phyloP scores from a whole-genome alignment of 495 filamentous ascomycete genomes.

The Podospora pseudoanserina region DNA sequence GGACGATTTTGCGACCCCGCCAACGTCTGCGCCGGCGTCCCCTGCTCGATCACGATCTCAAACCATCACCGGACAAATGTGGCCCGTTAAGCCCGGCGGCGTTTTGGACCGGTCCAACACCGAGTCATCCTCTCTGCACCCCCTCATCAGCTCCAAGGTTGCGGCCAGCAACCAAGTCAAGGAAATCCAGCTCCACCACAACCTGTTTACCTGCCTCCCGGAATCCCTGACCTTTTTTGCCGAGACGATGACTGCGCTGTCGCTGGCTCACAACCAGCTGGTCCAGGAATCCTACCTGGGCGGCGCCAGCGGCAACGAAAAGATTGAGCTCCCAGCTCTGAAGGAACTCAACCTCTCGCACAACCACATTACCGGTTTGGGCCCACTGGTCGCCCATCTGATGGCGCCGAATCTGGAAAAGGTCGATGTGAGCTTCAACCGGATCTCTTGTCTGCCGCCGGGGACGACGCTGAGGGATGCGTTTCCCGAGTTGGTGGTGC shows the following conservation, averaged over 20 bases:
- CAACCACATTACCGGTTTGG: conserved; percentile 64
- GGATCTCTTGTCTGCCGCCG: conserved; percentile 62
- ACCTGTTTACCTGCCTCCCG: conserved; percentile 68
- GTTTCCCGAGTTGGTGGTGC: conserved; percentile 63
- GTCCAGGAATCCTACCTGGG: conserved; percentile 53
- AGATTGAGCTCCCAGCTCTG: conserved; percentile 66
- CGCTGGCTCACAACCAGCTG: conserved; percentile 77
- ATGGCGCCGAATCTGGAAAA: conserved; percentile 67
- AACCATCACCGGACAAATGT: conserved; percentile 42
- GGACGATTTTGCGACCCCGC: conserved; percentile 61
- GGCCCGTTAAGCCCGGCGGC: conserved; percentile 66
- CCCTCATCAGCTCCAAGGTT: conserved; percentile 48
- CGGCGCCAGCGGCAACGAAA: conserved; percentile 37
- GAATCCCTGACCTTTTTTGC: conserved; percentile 63
- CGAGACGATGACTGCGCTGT: conserved; percentile 65
- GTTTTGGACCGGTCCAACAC: conserved; percentile 70
- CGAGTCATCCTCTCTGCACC: conserved; percentile 52
- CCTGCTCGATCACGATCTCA: conserved; percentile 43
- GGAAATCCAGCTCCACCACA: conserved; percentile 68
- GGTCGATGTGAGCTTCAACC: conserved; percentile 77
- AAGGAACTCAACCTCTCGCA: conserved; percentile 68
- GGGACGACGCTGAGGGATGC: conserved; percentile 43
- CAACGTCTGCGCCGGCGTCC: conserved; percentile 47
- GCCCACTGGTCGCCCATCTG: conserved; percentile 59
- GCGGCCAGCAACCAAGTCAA: conserved; percentile 45